Base-by-base conservation (phyloP, 2,329 filamentous ascomycete genomes). In the Rutstroemia sp. region DNA sequence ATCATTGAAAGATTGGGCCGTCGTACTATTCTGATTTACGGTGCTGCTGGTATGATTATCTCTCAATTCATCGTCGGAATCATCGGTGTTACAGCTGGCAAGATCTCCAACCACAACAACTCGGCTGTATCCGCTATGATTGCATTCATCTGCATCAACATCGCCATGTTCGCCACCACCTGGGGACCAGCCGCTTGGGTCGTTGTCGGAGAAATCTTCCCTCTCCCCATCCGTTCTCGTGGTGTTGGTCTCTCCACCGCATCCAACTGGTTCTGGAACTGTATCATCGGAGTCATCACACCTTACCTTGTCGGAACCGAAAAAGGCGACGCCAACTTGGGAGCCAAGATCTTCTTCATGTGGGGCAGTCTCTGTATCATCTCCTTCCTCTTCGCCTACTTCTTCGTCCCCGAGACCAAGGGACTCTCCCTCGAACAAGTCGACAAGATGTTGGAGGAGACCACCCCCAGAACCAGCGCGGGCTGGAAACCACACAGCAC, bases 251-350 rank as follows among this genome's bases (percentile, higher is more conserved):
- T 95, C 46, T 92, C 89, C 42, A 95, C 91, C 7, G 88, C 90
- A 59, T 90, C 86, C 69, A 95, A 95, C 81, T 95, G 89, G 89
- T 80, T 94, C 61, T 94, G 89, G 65, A 94, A 91, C 76, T 89
- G 85, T 72, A 80, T 78, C 70, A 82, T 83, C 63, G 78, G 82
- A 58, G 79, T 89, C 70, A 88, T 90, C 72, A 88, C 82, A 7
- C 85, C 86, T 16, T 89, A 86, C 78, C 84, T 89, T 73, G 79
- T 87, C 36, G 81, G 80, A 36, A 65, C 72, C 44, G 75, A 81
- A 58, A 72, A 80, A 60, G 85, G 83, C 61, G 61, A 67, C 16
- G 66, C 57, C 38, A 66, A 69, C 38, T 54, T 68, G 7, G 60
- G 60, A 5, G 63, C 67, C 2, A 58, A 58, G 3, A 63, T 69